These are phyloP conservation scores for Penicillium sp. DNA, from an alignment of 2,329 filamentous ascomycete genomes.

Conservation along the genomic window DNA sequence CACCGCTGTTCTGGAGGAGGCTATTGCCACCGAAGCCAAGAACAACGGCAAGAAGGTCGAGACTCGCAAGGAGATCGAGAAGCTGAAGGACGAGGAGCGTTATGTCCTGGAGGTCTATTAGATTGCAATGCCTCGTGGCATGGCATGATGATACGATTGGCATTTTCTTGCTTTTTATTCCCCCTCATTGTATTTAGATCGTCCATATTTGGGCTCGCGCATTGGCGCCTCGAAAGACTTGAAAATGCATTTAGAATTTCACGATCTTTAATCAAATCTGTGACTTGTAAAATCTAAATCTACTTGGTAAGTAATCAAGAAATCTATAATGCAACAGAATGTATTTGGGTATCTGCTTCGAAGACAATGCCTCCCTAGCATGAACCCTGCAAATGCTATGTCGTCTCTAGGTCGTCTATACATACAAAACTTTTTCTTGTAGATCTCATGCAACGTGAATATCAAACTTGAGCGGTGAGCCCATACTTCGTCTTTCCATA, in stretches of 20 bases:
- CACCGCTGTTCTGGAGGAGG: conserved; percentile 89
- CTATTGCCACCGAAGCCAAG: conserved; percentile 74
- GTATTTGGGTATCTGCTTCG: conserved; percentile 20
- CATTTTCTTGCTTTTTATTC: conserved; percentile 19
- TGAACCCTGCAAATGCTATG: conserved; percentile 4
- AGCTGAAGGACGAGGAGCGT: conserved; percentile 87
- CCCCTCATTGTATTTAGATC: conserved; percentile 17
- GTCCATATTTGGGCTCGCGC: conserved; percentile 23
- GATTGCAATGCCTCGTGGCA: conserved; percentile 4
- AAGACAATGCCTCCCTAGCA: conserved; percentile 5
- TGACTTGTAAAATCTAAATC: too few species aligned
- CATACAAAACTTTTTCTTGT: conserved; percentile 8
- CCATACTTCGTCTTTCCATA: conserved; percentile 67
- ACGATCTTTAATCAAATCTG: not conserved
- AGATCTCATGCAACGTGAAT: conserved; percentile 6
- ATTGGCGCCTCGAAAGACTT: conserved; percentile 11
- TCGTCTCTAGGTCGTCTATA: conserved; percentile 17
- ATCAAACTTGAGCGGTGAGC: conserved; percentile 26
- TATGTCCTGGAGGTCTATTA: conserved; percentile 98
- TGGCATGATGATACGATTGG: conserved; percentile 19
- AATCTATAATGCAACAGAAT: conserved; percentile 2
- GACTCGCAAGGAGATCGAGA: conserved; percentile 87
- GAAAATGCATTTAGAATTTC: conserved; percentile 16
- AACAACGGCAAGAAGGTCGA: conserved; percentile 73
- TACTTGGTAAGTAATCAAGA: too few species aligned